Conservation (phyloP, 306 rosid species). For the barrel medic (Medicago truncatula) region MtrunA17r5.0-ANR NC_053045.1:40569001-40569500, state of each 20-base stretch:
- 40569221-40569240: not conserved
- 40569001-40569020: not conserved
- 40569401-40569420: no score
- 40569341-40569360: no score
- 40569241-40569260: no score
- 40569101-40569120: not conserved
- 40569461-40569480: no score
- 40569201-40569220: no score
- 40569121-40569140: not conserved
- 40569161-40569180: not conserved
- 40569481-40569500: no score
- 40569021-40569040: not conserved
- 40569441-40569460: no score
- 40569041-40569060: not conserved
- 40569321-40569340: no score
- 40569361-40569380: no score
- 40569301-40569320: not conserved
- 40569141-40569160: not conserved
- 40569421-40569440: no score
- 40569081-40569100: not conserved
- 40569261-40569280: not conserved
- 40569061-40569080: not conserved
- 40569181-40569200: not conserved
- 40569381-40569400: no score
- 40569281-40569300: not conserved